Percentiles rank a stretch among this genome's conserved stretches.
phyloP scores from a whole-genome alignment of 305 asterid species.

The Fraxinus nigra region DNA sequence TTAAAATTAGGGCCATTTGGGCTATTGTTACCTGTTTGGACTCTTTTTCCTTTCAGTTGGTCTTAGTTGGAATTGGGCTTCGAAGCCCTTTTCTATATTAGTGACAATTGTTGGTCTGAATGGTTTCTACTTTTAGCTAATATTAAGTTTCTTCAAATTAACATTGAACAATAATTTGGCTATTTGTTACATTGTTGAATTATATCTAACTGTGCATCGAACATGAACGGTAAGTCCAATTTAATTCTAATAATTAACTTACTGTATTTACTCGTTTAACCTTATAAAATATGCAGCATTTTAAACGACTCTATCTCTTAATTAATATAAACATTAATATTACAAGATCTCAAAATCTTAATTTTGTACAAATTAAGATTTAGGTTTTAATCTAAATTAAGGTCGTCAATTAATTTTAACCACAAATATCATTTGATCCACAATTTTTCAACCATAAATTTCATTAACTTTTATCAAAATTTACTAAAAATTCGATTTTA shows the following conservation, averaged over 20 bases:
- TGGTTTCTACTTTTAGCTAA: background rate
- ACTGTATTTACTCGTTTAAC: background rate
- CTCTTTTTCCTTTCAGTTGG: background rate
- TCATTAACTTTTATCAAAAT: too few relatives aligned
- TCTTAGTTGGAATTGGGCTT: background rate
- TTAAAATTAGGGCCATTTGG: background rate
- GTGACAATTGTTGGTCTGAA: background rate
- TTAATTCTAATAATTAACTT: too few relatives aligned
- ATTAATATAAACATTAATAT: background rate
- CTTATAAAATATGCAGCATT: background rate
- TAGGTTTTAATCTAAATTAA: too few relatives aligned
- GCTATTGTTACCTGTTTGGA: background rate
- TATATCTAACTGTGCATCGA: background rate
- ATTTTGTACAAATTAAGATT: too few relatives aligned
- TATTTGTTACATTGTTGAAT: background rate
- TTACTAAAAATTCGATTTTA: too few relatives aligned
- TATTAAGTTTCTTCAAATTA: background rate
- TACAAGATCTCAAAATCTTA: too few relatives aligned
- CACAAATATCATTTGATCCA: too few relatives aligned
- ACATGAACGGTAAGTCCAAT: background rate
- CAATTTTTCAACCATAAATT: too few relatives aligned
- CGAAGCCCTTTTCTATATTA: background rate
- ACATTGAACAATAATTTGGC: background rate
- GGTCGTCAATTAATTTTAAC: too few relatives aligned
- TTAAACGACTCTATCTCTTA: background rate